These are phyloP conservation scores for Apiotrichum brassicae DNA, from an alignment of 1,284 basidiomycete genomes.

Conservation along the genomic window DNA sequence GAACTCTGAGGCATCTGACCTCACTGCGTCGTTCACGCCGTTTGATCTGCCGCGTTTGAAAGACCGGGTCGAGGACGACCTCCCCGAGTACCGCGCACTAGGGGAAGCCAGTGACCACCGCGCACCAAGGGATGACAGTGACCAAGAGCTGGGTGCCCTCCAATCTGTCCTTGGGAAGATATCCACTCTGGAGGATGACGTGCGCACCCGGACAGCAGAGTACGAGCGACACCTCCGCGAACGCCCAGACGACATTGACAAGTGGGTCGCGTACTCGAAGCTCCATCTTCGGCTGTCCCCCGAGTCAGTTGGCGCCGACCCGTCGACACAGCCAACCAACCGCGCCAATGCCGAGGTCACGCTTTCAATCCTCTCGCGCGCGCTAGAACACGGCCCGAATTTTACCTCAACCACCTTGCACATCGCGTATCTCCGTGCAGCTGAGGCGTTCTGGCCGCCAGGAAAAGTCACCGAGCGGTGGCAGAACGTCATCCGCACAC, in stretches of 20 bases:
- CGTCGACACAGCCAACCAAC: conserved; percentile 5
- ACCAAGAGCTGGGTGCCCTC: conserved; percentile 11
- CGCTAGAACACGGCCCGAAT: conserved; percentile 29
- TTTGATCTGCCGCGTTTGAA: conserved; percentile 2
- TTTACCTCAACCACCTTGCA: conserved; percentile 28
- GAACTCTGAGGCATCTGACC: background rate
- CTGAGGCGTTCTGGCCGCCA: conserved; percentile 33
- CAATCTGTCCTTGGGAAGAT: conserved; percentile 22
- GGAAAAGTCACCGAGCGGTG: conserved; percentile 37
- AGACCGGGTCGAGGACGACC: background rate
- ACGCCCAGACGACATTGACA: conserved; percentile 26
- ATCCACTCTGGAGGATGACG: conserved; percentile 28
- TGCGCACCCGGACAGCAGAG: conserved; percentile 24
- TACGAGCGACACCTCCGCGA: conserved; percentile 29
- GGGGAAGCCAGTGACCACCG: conserved; percentile 4
- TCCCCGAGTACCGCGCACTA: conserved; percentile 14
- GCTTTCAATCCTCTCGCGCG: conserved; percentile 37
- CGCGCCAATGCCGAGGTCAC: conserved; percentile 39
- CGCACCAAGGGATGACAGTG: conserved; percentile 18
- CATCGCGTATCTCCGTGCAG: conserved; percentile 35
- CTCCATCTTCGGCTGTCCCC: conserved; percentile 26
- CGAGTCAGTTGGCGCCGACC: background rate
- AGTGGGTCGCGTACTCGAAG: conserved; percentile 39
- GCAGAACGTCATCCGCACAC: conserved; percentile 33
- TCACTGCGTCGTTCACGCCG: conserved; percentile 1